A percentile compares a stretch with the other conserved stretches of the same genome.
Evolutionary conservation across 164 flowering plant genomes (phyloP).

Genomic region (Berberis vulgaris): DNA sequence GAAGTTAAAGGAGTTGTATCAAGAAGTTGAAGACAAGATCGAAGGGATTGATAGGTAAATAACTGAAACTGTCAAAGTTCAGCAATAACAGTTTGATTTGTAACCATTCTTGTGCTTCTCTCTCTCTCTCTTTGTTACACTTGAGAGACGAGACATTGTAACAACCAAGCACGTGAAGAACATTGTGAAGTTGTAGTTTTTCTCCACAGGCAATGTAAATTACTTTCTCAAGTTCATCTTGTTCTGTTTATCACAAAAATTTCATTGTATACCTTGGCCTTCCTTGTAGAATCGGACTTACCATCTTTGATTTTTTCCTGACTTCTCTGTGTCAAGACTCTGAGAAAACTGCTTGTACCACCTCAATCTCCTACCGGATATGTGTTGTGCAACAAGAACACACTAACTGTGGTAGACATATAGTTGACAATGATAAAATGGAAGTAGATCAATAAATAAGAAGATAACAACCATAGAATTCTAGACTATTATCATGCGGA

Average conservation of each 20-base stretch:
- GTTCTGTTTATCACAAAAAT: too few species aligned
- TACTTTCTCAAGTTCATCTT: background rate
- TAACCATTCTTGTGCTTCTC: slow-evolving; percentile 4
- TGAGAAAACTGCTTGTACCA: too few species aligned
- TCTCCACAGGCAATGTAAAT: background rate
- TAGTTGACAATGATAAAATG: too few species aligned
- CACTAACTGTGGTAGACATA: too few species aligned
- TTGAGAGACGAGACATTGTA: background rate
- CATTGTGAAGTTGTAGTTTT: slow-evolving; percentile 5
- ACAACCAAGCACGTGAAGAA: background rate
- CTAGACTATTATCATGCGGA: too few species aligned
- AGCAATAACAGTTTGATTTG: background rate
- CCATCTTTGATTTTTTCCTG: too few species aligned
- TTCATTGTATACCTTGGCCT: background rate
- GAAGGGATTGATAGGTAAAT: slow-evolving; percentile 85
- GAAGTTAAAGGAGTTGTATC: slow-evolving; percentile 73
- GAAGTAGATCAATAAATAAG: too few species aligned
- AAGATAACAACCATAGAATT: too few species aligned
- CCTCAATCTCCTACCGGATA: too few species aligned
- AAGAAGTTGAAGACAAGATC: slow-evolving; percentile 97
- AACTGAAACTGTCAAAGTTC: background rate
- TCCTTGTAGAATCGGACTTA: too few species aligned
- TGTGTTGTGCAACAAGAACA: too few species aligned
- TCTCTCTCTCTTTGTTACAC: slow-evolving; percentile 2
- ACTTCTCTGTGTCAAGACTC: too few species aligned